Evolutionary conservation across 2,329 filamentous ascomycete genomes (phyloP).

Genomic region (Sphaceloma murrayae): DNA sequence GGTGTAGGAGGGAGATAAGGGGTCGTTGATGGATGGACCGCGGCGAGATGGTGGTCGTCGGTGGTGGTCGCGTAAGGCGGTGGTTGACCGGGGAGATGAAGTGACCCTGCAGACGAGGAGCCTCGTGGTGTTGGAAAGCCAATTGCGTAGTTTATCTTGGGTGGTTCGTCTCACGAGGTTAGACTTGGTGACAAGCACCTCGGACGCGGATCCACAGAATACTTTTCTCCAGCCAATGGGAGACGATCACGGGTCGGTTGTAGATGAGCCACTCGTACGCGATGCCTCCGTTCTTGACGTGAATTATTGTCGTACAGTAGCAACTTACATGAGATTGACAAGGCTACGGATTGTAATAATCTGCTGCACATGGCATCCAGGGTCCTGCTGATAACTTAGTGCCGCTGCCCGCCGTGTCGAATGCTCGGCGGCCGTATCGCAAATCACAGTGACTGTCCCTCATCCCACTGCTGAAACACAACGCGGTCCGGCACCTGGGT

Average conservation of each 20-base stretch:
- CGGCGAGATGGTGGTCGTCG: background rate
- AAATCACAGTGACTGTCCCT: background rate
- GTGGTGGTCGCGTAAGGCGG: background rate
- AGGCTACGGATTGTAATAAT: slow-evolving; percentile 1
- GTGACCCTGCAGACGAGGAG: slow-evolving; percentile 13
- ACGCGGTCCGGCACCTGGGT: background rate
- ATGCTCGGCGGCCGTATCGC: slow-evolving; percentile 2
- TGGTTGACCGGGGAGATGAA: background rate
- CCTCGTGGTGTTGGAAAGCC: slow-evolving; percentile 2
- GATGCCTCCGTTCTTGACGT: too few relatives aligned
- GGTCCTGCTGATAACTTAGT: slow-evolving; percentile 12
- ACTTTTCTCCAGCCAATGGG: background rate
- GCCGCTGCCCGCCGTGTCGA: slow-evolving; percentile 1
- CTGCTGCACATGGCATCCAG: slow-evolving; percentile 3
- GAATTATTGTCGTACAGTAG: too few relatives aligned
- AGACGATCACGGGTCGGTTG: background rate
- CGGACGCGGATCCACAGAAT: background rate
- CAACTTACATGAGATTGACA: too few relatives aligned
- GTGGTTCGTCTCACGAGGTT: background rate
- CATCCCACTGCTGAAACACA: slow-evolving; percentile 11
- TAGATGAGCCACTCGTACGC: background rate
- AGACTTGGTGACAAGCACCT: too few relatives aligned
- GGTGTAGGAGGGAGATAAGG: slow-evolving; percentile 5
- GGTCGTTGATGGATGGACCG: background rate
- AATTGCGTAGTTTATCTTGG: slow-evolving; percentile 13